Percentiles rank a stretch among this genome's conserved stretches.
Conservation (phyloP, 2,329 filamentous ascomycete species). For the Elsinoe arachidis region DNA sequence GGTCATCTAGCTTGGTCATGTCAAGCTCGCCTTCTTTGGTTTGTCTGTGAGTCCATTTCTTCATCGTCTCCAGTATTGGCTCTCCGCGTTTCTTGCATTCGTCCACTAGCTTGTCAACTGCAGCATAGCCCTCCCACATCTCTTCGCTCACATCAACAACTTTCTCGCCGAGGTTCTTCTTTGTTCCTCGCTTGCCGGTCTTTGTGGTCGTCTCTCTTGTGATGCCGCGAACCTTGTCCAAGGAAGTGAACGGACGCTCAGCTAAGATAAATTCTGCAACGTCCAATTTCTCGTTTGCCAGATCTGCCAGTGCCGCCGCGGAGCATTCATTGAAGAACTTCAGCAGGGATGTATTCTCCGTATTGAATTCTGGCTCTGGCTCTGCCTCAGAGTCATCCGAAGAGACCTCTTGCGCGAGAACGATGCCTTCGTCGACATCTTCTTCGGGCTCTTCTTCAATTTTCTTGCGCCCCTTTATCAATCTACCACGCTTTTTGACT, state of each 20-base stretch:
- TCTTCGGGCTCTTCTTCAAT: conserved; percentile 25
- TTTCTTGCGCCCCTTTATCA: conserved; percentile 19
- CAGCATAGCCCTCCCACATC: conserved; percentile 71
- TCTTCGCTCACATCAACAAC: conserved; percentile 58
- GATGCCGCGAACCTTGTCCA: conserved; percentile 60
- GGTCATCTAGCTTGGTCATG: conserved; percentile 45
- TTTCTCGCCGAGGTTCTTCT: conserved; percentile 52
- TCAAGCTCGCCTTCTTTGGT: conserved; percentile 54
- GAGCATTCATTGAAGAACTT: conserved; percentile 76
- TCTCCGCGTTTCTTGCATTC: conserved; percentile 66
- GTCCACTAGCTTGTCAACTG: conserved; percentile 72
- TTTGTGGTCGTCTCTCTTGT: conserved; percentile 43
- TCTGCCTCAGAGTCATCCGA: neutral
- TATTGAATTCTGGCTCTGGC: neutral
- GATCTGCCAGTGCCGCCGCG: conserved; percentile 66
- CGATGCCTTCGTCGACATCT: conserved; percentile 9
- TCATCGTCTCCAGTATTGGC: conserved; percentile 56
- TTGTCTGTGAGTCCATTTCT: conserved; percentile 56
- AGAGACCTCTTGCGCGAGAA: conserved; percentile 16
- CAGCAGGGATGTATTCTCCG: conserved; percentile 46
- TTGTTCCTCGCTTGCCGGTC: conserved; percentile 42
- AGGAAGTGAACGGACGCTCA: conserved; percentile 61
- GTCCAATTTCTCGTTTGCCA: conserved; percentile 65
- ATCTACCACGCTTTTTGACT: conserved; percentile 12
- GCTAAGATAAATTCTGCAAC: conserved; percentile 61